Base-by-base conservation (phyloP, 2,329 filamentous ascomycete species). In the Ophiobolus disseminans region DNA sequence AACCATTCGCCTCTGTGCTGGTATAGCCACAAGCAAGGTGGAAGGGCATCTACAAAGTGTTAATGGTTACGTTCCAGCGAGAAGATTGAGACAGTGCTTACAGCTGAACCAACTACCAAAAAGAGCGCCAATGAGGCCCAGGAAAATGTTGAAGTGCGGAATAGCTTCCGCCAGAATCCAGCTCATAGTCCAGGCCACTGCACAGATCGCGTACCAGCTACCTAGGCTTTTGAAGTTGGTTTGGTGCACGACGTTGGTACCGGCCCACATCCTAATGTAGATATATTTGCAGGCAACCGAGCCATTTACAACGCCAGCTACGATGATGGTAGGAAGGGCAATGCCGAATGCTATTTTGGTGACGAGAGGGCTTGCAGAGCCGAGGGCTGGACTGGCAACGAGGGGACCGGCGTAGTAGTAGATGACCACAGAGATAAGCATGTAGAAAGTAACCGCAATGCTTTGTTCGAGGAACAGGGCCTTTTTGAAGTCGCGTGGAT, bases 121-220 rank as follows among this genome's bases (percentile, higher is more conserved):
- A 1, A 88, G 70, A 1, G 85, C 65, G 8, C 64, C 65, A 21
- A 89, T 82, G 26, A 90, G 72, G 4, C 82, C 82, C n/a, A 90
- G 74, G 7, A 90, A 74, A 37, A 84, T 78, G 63, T 83, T 84
- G 74, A 90, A 91, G 39, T 85, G 82, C 0, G 88, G 88, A 6
- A 90, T 86, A 0, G 84, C 83, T 64, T 87, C 82, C 4, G 87
- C 86, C 49, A 91, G 85, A 49, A 90, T 70, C 78, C 85, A 88
- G 2, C 85, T 83, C 4, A 87, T 45, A 5, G 83, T 57, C 83
- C 86, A 89, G 13, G 84, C 68, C 10, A 58, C 66, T 0, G 78
- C 64, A 1, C 82, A 80, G 36, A 90, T 82, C 5, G 57, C 77
- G 10, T 83, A 57, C 87, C 87, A 90, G 10, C 78, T 78, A 4